Conservation (phyloP, 1,139 yeast genomes). For the Candida tetrigidarum region DNA sequence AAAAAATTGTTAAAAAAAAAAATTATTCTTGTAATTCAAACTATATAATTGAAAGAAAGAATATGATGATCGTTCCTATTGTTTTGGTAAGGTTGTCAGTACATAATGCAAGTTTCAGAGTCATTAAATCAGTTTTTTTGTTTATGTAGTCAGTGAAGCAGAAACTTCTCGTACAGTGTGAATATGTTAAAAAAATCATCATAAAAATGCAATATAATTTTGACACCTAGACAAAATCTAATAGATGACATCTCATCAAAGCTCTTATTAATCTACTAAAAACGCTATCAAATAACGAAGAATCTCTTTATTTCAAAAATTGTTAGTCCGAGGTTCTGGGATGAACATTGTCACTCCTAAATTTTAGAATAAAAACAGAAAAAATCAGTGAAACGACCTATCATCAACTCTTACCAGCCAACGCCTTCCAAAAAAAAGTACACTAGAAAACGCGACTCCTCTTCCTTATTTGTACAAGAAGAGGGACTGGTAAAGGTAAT, state of each 20-base stretch:
- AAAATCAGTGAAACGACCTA: constrained; percentile 55
- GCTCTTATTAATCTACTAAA: constrained; percentile 5
- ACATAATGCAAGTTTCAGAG: constrained; percentile 57
- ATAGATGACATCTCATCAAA: no score
- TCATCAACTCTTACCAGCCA: constrained; percentile 65
- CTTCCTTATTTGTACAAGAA: constrained; percentile 44
- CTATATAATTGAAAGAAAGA: no score
- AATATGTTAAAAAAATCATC: constrained; percentile 60
- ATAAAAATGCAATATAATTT: constrained; percentile 29
- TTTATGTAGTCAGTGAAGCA: constrained; percentile 53
- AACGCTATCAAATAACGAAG: constrained; percentile 1
- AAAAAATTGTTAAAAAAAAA: no score
- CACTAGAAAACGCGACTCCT: constrained; percentile 69
- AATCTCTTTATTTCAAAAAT: neutral
- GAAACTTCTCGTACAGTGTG: constrained; percentile 66
- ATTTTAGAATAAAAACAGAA: no score
- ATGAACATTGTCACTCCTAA: no score
- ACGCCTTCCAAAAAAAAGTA: constrained; percentile 62
- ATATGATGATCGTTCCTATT: no score
- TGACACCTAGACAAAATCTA: neutral
- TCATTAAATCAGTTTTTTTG: constrained; percentile 76
- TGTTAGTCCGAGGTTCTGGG: neutral
- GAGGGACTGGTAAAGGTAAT: constrained; percentile 48
- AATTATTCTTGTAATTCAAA: neutral
- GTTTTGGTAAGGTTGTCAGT: neutral